Percentiles rank a stretch among this genome's conserved stretches.
Evolutionary conservation across 495 filamentous ascomycete species (phyloP).

Genomic region (Pseudotulostoma volvatum): DNA sequence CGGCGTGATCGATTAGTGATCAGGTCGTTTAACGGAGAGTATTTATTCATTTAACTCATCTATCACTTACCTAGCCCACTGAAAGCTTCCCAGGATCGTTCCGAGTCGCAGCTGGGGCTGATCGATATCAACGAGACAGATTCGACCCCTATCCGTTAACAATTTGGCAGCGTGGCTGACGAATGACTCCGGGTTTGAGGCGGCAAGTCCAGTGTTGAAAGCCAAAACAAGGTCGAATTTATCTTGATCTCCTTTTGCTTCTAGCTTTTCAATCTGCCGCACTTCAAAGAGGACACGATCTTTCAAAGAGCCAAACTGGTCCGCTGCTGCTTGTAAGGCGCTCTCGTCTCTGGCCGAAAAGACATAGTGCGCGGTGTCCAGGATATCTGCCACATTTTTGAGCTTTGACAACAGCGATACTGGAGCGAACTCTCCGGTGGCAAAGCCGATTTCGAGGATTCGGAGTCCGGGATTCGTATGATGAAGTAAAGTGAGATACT

Average conservation of each 20-base stretch:
- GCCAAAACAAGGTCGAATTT: background rate
- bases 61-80: background rate
- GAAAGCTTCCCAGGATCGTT: background rate
- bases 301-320: background rate
- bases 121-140: background rate
- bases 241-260: background rate
- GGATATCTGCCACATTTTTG: background rate
- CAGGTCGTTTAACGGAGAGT: background rate
- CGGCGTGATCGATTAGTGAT: too few relatives aligned
- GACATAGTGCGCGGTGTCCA: background rate
- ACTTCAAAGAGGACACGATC: background rate
- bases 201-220: background rate
- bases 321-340: background rate
- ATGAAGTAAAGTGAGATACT: conserved; percentile 2
- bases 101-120: background rate
- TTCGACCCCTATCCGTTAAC: background rate
- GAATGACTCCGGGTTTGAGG: background rate
- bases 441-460: conserved; percentile 4
- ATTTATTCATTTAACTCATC: background rate
- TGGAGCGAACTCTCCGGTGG: background rate
- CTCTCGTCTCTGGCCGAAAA: background rate
- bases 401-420: background rate
- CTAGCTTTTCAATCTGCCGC: too few relatives aligned
- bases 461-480: conserved; percentile 3
- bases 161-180: background rate